These are phyloP conservation scores for Lactarius trivialis DNA, from an alignment of 768 basidiomycete genomes.

Conservation along the genomic window DNA sequence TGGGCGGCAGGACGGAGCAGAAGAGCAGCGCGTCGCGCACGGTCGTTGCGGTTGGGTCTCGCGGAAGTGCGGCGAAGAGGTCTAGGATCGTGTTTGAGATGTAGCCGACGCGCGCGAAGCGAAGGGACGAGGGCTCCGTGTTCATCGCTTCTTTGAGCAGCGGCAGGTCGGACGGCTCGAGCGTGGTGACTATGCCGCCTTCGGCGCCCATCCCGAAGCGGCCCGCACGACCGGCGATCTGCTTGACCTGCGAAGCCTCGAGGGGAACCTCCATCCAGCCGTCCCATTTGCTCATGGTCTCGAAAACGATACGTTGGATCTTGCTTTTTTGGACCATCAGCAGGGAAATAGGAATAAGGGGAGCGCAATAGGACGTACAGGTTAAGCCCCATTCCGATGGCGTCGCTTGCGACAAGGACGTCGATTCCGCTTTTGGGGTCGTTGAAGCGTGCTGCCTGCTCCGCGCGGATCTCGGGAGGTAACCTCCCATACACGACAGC, in stretches of 20 bases:
- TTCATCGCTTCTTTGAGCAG: slow-evolving; percentile 51
- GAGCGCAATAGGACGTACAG: slow-evolving; percentile 48
- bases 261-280: slow-evolving; percentile 41
- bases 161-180: slow-evolving; percentile 56
- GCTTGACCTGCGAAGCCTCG: slow-evolving; percentile 76
- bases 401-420: slow-evolving; percentile 89
- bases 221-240: slow-evolving; percentile 92
- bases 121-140: slow-evolving; percentile 43
- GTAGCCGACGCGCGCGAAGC: slow-evolving; percentile 43
- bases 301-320: slow-evolving; percentile 84
- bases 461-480: slow-evolving; percentile 85
- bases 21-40: slow-evolving; percentile 46
- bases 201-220: slow-evolving; percentile 62
- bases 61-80: slow-evolving; percentile 40
- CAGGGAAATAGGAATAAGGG: neutral
- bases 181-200: slow-evolving; percentile 68
- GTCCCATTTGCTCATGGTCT: slow-evolving; percentile 54
- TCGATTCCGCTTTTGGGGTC: slow-evolving; percentile 76
- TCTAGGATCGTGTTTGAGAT: slow-evolving; percentile 25
- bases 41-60: slow-evolving; percentile 33
- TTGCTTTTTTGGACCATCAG: slow-evolving; percentile 63
- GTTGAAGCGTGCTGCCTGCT: slow-evolving; percentile 92
- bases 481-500: slow-evolving; percentile 91
- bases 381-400: slow-evolving; percentile 96
- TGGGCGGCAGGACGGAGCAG: slow-evolving; percentile 39